Evolutionary conservation across 768 basidiomycete genomes (phyloP), one percentile per base, ranked within the genome.

Genomic region (Amylocystis lapponica): DNA sequence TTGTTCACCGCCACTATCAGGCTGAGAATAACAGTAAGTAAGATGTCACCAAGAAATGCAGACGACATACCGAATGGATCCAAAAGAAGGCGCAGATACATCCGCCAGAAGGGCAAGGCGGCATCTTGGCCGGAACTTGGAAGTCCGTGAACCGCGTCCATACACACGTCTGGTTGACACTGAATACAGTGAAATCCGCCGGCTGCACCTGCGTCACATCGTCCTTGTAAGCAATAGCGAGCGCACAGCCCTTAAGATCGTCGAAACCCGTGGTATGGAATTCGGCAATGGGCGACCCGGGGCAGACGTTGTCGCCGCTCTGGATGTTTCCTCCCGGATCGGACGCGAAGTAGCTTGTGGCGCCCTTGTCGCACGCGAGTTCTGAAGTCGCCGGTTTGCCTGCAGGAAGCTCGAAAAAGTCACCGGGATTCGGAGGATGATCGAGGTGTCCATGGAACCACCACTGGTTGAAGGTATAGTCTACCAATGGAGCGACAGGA

Each of bases 141-240:
- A 88, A 89, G 38, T 78, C 75, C 5, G 81, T 87, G 57, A 78
- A 76, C 16, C 83, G 69, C 19, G 66, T 72, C 81, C 80, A 88
- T 0, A 86, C 84, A 49, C 84, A 86, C 0, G 78, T 81, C 36
- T 83, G 80, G 55, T 87, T 86, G 11, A 86, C 74, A 44, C 78
- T 82, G 60, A 88, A 87, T 10, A 88, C 66, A 0, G 78, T 73
- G 53, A 88, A 81, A 62, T 87, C 83, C 33, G 70, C 74, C 0
- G 84, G 84, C 53, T 78, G 60, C 6, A 89, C 73, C 0, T 70
- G 51, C 0, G 58, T 63, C 1, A 70, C 75, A 51, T 87, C 68
- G 49, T 62, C 74, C 58, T 84, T 80, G 66, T 91, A 88, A n/a
- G 83, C 75, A 49, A 91, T 88, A 0, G 76, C 84, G 25, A 91